A percentile compares a stretch with the other conserved stretches of the same genome.
These are phyloP conservation scores for Cucumis cinereus DNA, from an alignment of 306 rosid species.

Conservation along the genomic window DNA sequence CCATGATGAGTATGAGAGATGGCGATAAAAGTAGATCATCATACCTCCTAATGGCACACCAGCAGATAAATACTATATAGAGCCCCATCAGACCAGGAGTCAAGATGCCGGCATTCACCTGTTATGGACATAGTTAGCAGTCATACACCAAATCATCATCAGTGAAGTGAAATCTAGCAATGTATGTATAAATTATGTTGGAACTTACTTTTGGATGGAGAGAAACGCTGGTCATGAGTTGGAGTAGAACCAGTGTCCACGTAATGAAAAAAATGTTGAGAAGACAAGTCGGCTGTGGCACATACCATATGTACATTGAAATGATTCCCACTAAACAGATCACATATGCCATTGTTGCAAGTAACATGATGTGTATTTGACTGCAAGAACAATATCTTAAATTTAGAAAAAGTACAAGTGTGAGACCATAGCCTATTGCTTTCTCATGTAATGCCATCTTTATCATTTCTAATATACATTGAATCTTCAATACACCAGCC, in stretches of 20 bases:
- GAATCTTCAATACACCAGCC: background rate
- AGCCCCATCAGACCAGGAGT: conserved; percentile 95
- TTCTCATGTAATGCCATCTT: background rate
- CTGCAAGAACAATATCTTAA: conserved; percentile 23
- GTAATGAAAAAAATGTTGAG: conserved; percentile 88
- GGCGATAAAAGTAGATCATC: conserved; percentile 6
- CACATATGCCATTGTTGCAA: conserved; percentile 59
- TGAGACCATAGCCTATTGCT: background rate
- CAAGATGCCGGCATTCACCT: conserved; percentile 82
- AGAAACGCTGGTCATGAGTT: conserved; percentile 87
- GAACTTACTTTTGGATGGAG: conserved; percentile 73
- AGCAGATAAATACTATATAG: conserved; percentile 86
- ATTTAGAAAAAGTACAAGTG: background rate
- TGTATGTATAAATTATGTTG: background rate
- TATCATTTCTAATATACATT: background rate
- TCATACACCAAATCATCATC: conserved; percentile 1
- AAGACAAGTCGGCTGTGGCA: conserved; percentile 74
- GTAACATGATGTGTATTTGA: conserved; percentile 62
- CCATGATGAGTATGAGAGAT: background rate
- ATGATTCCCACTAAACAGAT: conserved; percentile 67
- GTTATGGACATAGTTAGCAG: conserved; percentile 9
- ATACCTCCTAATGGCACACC: conserved; percentile 94
- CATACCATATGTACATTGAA: conserved; percentile 89
- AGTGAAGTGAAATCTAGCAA: background rate
- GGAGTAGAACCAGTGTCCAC: conserved; percentile 83